Evolutionary conservation across 768 basidiomycete genomes (phyloP).

Genomic region (Russula compacta): DNA sequence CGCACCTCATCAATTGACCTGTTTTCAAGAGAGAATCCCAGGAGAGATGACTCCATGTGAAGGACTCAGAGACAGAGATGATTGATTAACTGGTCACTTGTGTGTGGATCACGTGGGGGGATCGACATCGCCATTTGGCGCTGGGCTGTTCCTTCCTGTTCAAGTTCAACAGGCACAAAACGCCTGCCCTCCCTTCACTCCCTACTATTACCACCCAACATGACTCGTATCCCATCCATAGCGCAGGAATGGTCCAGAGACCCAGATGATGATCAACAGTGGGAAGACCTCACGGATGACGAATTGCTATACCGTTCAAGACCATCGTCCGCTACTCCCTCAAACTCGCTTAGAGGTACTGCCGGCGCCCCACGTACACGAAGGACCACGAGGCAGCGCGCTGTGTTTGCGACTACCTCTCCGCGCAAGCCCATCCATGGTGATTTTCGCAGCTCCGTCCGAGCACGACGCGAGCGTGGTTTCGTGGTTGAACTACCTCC

Average conservation of each 20-base stretch:
- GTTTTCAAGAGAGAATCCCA: conserved; percentile 15
- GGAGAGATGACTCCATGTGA: conserved; percentile 7
- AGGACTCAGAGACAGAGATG: background rate
- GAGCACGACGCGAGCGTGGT: background rate
- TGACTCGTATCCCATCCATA: background rate
- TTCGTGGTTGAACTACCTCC: background rate
- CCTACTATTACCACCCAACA: background rate
- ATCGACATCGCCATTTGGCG: background rate
- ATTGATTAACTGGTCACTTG: background rate
- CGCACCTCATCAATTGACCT: conserved; percentile 18
- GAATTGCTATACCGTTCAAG: background rate
- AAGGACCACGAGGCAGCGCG: background rate
- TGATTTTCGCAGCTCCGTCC: background rate
- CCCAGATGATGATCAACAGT: background rate
- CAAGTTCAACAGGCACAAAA: background rate
- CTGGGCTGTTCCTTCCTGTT: too few relatives aligned
- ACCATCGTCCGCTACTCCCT: background rate
- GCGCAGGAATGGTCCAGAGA: background rate
- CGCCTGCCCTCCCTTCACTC: background rate
- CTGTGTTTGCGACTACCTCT: background rate
- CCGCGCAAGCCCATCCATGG: background rate
- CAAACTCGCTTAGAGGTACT: background rate
- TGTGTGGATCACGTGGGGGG: background rate
- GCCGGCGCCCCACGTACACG: background rate
- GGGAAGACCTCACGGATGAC: conserved; percentile 9